A percentile compares a stretch with the other conserved stretches of the same genome.
Evolutionary conservation across 306 rosid species (phyloP).

Genomic region (Cucumis melo): DNA sequence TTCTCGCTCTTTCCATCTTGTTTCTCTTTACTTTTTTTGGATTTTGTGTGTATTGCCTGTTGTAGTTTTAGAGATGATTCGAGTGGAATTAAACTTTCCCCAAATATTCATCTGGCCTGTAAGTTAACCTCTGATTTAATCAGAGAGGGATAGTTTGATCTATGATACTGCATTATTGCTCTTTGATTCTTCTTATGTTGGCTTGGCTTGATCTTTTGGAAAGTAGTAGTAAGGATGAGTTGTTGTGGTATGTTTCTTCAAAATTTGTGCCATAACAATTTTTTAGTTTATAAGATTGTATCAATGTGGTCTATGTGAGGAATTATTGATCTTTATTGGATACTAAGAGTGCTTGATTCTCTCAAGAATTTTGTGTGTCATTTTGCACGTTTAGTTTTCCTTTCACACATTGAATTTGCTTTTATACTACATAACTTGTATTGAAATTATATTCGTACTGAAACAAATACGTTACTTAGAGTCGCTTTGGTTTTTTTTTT

Average conservation of each 20-base stretch:
- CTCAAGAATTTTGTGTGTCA: neutral
- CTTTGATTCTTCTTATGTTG: neutral
- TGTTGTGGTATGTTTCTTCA: neutral
- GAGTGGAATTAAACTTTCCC: neutral
- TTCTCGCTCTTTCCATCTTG: constrained; percentile 8
- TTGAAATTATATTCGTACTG: no score
- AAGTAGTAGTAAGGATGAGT: neutral
- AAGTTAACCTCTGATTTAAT: neutral
- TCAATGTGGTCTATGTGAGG: neutral
- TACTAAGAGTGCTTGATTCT: neutral
- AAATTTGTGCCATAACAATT: neutral
- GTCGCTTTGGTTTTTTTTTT: no score
- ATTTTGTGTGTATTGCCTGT: neutral
- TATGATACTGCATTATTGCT: neutral
- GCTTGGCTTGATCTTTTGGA: neutral
- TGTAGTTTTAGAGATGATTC: neutral
- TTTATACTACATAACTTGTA: no score
- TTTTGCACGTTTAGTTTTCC: neutral
- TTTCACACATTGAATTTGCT: neutral
- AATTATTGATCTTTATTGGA: neutral
- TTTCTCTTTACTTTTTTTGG: neutral
- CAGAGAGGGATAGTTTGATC: neutral
- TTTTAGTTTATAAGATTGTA: neutral
- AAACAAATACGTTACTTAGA: no score
- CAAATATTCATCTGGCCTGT: neutral